Conservation (phyloP, 2,329 filamentous ascomycete species). For the Alternaria atra region DNA sequence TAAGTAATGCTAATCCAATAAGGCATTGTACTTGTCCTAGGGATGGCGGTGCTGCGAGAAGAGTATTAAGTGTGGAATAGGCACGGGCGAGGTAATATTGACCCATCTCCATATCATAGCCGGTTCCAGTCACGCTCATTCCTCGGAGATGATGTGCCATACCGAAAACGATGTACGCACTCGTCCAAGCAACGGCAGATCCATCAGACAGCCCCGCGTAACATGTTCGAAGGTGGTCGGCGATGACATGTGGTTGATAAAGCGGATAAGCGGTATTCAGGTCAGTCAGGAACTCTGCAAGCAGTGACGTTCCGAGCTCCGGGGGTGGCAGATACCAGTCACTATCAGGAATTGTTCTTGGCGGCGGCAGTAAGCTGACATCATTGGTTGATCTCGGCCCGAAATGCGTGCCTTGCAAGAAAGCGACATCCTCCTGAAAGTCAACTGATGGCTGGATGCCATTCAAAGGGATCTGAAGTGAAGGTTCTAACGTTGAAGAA, state of each 20-base stretch:
- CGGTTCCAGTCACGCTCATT: conserved; percentile 31
- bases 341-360: conserved; percentile 11
- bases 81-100: conserved; percentile 32
- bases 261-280: conserved; percentile 37
- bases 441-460: conserved; percentile 17
- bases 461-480: neutral
- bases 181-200: conserved; percentile 34
- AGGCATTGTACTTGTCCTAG: conserved; percentile 36
- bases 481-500: neutral
- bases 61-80: conserved; percentile 20
- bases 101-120: conserved; percentile 30
- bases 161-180: conserved; percentile 35
- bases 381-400: conserved; percentile 4
- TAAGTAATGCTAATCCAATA: conserved; percentile 29
- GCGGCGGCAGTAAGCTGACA: conserved; percentile 1
- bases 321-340: conserved; percentile 34
- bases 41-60: conserved; percentile 29
- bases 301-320: conserved; percentile 33
- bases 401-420: conserved; percentile 23
- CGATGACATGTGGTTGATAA: conserved; percentile 31
- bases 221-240: conserved; percentile 36
- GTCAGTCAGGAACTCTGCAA: conserved; percentile 36
- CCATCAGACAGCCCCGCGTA: conserved; percentile 33
- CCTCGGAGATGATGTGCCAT: conserved; percentile 37
- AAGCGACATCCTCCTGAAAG: conserved; percentile 26